Conservation (phyloP, 2,329 filamentous ascomycete species). For the Aspergillus tamarii region DNA sequence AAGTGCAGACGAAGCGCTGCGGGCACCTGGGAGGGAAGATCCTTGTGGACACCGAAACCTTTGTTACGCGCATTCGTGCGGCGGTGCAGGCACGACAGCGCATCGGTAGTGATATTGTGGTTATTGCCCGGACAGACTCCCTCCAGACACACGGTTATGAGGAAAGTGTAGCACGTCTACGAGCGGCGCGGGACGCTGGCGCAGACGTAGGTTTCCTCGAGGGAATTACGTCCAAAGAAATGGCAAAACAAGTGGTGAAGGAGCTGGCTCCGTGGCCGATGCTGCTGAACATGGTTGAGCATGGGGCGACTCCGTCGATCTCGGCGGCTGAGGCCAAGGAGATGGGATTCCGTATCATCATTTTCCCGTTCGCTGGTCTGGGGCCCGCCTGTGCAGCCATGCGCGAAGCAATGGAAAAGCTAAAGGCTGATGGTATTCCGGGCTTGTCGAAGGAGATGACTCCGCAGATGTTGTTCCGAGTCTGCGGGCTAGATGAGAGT, state of each 20-base stretch:
- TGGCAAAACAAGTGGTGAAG: conserved; percentile 37
- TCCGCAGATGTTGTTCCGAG: conserved; percentile 46
- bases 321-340: conserved; percentile 42
- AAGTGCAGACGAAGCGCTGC: conserved; percentile 52
- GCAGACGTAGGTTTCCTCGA: conserved; percentile 49
- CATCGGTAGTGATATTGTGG: conserved; percentile 45
- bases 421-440: conserved; percentile 41
- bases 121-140: conserved; percentile 50
- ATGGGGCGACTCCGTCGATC: conserved; percentile 46
- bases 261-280: conserved; percentile 45
- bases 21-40: conserved; percentile 46
- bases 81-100: conserved; percentile 39
- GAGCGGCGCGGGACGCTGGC: conserved; percentile 44
- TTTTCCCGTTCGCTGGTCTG: conserved; percentile 46
- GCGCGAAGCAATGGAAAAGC: conserved; percentile 38
- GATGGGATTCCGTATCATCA: conserved; percentile 48
- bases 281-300: conserved; percentile 50
- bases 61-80: conserved; percentile 41
- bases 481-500: conserved; percentile 48
- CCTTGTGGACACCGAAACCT: conserved; percentile 40
- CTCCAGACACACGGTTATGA: conserved; percentile 43
- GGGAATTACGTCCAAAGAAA: conserved; percentile 42
- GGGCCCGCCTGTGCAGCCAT: conserved; percentile 44
- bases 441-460: conserved; percentile 34
- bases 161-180: conserved; percentile 41